These are phyloP conservation scores for Reticulascus tulasneorum DNA, from an alignment of 2,329 filamentous ascomycete genomes.

Conservation along the genomic window DNA sequence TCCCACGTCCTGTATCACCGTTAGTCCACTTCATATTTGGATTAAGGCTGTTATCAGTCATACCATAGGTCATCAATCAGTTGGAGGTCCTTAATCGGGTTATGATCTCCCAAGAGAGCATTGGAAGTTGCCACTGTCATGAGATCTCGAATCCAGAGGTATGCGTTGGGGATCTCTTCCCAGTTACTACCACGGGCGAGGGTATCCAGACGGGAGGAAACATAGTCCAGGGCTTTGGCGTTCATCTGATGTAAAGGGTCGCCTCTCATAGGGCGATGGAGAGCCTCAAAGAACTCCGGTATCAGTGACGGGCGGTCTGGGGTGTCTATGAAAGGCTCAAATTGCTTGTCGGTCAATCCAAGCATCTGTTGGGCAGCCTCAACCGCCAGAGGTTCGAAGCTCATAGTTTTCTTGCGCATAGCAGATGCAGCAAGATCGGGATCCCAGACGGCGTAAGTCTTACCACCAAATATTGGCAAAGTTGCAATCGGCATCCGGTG, in stretches of 20 bases:
- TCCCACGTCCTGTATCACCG: constrained; percentile 1
- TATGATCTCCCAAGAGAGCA: constrained; percentile 38
- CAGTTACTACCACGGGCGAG: constrained; percentile 18
- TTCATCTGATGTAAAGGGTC: constrained; percentile 6
- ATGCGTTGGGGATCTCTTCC: constrained; percentile 29
- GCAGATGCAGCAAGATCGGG: constrained; percentile 33
- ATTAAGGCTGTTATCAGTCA: too few species aligned
- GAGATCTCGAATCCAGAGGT: constrained; percentile 30
- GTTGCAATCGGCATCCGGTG: constrained; percentile 35
- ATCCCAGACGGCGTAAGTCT: constrained; percentile 39
- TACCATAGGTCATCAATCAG: constrained; percentile 31
- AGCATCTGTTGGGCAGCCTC: constrained; percentile 34
- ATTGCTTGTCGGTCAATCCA: constrained; percentile 25
- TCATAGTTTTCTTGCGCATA: constrained; percentile 34
- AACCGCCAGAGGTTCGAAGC: constrained; percentile 36
- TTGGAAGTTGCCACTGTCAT: constrained; percentile 33
- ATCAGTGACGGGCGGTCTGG: constrained; percentile 11
- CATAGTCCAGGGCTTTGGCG: constrained; percentile 5
- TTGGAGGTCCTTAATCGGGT: constrained; percentile 31
- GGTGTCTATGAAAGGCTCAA: constrained; percentile 15
- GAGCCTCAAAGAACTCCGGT: constrained; percentile 5
- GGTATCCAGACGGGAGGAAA: constrained; percentile 10
- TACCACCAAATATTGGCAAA: constrained; percentile 37
- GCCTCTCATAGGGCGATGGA: constrained; percentile 5
- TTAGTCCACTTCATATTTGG: not conserved